phyloP scores from a whole-genome alignment of 2,329 filamentous ascomycete genomes.

The Colletotrichum sp. region DNA sequence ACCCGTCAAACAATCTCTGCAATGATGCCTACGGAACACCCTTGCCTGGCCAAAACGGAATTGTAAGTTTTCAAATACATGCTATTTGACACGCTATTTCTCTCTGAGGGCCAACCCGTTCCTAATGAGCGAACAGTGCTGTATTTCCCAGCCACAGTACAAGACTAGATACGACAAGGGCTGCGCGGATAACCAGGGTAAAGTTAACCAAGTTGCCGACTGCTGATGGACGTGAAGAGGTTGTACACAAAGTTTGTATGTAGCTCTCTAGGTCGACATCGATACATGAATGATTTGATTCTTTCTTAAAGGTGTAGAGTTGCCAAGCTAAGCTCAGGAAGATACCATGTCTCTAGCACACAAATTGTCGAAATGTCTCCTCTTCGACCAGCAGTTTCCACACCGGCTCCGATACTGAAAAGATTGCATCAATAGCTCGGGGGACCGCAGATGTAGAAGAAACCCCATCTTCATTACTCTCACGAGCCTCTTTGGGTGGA shows the following conservation, averaged over 20 bases:
- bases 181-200: not conserved
- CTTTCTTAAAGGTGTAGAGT: accelerated
- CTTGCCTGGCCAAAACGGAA: not conserved
- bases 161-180: not conserved
- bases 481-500: accelerated
- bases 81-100: too few relatives aligned
- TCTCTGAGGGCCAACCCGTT: not conserved
- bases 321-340: not conserved
- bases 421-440: not conserved
- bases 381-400: accelerated
- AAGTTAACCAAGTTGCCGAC: not conserved
- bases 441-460: accelerated
- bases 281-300: not conserved
- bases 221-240: not conserved
- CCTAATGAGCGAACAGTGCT: not conserved
- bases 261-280: accelerated
- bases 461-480: accelerated
- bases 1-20: not conserved
- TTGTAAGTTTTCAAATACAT: not conserved
- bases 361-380: accelerated
- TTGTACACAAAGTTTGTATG: not conserved
- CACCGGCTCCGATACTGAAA: not conserved
- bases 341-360: accelerated
- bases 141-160: not conserved
- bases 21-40: not conserved